A percentile compares a stretch with the other conserved stretches of the same genome.
These are phyloP conservation scores for Sporothrix phasma DNA, from an alignment of 2,329 filamentous ascomycete species.

Conservation along the genomic window DNA sequence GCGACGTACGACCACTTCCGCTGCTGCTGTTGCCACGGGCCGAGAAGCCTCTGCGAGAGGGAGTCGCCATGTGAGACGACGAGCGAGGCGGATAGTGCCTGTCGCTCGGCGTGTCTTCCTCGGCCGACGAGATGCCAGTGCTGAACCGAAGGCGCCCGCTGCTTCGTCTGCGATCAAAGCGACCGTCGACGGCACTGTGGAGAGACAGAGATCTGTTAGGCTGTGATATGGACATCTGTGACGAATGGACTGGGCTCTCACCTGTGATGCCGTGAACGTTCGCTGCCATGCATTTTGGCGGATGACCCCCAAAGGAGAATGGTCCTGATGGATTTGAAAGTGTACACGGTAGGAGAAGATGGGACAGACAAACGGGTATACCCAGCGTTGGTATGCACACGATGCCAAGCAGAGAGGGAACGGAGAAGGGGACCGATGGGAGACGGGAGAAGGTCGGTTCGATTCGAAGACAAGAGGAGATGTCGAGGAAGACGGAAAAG, in stretches of 20 bases:
- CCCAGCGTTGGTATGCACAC: not conserved
- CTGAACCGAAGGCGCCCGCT: not conserved
- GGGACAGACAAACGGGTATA: not conserved
- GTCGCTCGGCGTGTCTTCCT: not conserved
- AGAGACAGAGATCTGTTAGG: not conserved
- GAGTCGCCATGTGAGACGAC: not conserved
- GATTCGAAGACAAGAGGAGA: not conserved
- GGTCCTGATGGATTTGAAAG: not conserved
- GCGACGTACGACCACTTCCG: not conserved
- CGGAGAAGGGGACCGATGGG: not conserved
- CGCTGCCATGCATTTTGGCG: not conserved
- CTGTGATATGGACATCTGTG: not conserved
- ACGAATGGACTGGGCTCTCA: not conserved
- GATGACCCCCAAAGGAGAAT: not conserved
- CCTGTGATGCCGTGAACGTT: conserved; percentile 6
- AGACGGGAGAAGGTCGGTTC: not conserved
- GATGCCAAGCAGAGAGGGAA: not conserved
- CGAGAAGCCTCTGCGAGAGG: not conserved
- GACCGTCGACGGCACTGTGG: not conserved
- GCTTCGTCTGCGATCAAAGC: not conserved
- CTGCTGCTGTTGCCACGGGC: not conserved
- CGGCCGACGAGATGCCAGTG: not conserved
- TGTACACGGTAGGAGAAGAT: not conserved
- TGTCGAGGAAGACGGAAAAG: not conserved
- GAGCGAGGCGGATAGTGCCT: not conserved